These are phyloP conservation scores for Verticillium isaacii DNA, from an alignment of 2,329 filamentous ascomycete species.

Conservation along the genomic window DNA sequence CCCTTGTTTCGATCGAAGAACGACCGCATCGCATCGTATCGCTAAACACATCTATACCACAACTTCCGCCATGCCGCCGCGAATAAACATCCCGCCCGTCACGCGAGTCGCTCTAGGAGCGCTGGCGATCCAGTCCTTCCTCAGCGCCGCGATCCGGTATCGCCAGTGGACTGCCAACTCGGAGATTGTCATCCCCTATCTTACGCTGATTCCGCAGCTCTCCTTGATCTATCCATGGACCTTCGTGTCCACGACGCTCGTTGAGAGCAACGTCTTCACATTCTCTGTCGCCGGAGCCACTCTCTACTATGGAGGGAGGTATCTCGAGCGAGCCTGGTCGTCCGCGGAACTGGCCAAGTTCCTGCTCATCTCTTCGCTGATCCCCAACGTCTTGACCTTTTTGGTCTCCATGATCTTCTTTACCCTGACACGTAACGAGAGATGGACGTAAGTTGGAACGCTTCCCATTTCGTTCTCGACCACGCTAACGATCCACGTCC, in stretches of 20 bases:
- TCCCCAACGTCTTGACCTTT: conserved; percentile 77
- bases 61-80: conserved; percentile 59
- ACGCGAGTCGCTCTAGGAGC: conserved; percentile 76
- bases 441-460: conserved; percentile 58
- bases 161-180: conserved; percentile 60
- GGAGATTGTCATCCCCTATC: conserved; percentile 73
- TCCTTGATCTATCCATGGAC: conserved; percentile 93
- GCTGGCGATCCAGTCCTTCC: conserved; percentile 71
- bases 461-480: neutral
- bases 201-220: conserved; percentile 78
- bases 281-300: conserved; percentile 72
- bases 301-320: conserved; percentile 87
- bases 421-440: conserved; percentile 60
- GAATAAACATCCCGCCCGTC: conserved; percentile 88
- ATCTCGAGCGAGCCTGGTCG: conserved; percentile 94
- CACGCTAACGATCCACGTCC: conserved; percentile 13
- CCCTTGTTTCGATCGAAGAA: neutral
- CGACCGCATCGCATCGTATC: neutral
- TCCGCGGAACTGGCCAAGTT: conserved; percentile 91
- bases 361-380: conserved; percentile 67
- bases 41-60: neutral
- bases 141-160: conserved; percentile 76
- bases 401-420: conserved; percentile 70
- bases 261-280: conserved; percentile 91
- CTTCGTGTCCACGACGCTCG: conserved; percentile 76